phyloP scores from a whole-genome alignment of 345 rosid species.

The Eucalyptus coolabah region DNA sequence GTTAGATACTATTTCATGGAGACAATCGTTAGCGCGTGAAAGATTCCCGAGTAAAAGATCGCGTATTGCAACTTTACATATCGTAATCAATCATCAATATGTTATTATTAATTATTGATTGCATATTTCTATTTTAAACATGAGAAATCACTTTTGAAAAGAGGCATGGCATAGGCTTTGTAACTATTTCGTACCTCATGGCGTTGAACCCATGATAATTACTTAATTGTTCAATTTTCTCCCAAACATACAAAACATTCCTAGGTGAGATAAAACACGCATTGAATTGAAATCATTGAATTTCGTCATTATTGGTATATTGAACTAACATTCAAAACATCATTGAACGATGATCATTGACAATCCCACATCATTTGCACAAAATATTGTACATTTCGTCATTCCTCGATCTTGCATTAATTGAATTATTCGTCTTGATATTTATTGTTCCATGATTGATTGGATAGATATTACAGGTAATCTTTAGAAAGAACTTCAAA shows the following conservation, averaged over 20 bases:
- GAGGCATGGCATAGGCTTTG: background rate
- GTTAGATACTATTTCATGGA: rapidly evolving
- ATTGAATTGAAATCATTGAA: background rate
- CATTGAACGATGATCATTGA: background rate
- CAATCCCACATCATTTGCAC: background rate
- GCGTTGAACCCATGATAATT: background rate
- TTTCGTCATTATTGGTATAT: background rate
- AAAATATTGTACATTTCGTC: background rate
- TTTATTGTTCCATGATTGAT: background rate
- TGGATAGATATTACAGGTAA: background rate
- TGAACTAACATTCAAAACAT: background rate
- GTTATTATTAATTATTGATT: background rate
- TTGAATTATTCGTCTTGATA: background rate
- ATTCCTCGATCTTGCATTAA: rapidly evolving
- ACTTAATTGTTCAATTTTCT: background rate
- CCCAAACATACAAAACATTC: background rate
- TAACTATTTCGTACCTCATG: background rate
- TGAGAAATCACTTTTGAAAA: background rate
- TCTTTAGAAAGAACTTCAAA: background rate
- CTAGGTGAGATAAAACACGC: background rate
- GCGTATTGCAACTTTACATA: background rate
- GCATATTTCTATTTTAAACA: background rate
- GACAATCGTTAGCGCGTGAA: background rate
- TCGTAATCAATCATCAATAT: background rate
- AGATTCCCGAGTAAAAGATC: background rate